Percentiles rank a stretch among this genome's conserved stretches.
phyloP scores from a whole-genome alignment of 108 stramenopile species.

The Cylindrotheca closterium region DNA sequence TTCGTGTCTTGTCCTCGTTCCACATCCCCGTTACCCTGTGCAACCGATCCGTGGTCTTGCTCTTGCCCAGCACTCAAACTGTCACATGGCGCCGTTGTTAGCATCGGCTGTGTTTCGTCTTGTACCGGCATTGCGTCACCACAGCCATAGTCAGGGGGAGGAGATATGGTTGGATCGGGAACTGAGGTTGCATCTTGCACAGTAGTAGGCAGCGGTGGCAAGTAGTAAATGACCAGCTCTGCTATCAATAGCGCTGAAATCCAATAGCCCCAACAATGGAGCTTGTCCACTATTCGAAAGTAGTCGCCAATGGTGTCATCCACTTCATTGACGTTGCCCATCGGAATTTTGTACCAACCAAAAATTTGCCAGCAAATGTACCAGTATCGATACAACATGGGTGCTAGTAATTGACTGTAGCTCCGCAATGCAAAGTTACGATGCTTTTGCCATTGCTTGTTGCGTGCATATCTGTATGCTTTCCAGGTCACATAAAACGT shows the following conservation, averaged over 20 bases:
- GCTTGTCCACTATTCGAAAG: slow-evolving; percentile 8
- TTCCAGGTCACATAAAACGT: background rate
- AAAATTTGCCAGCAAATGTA: slow-evolving; percentile 14
- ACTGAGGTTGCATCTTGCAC: background rate
- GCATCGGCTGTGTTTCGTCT: background rate
- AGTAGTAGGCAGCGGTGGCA: slow-evolving; percentile 16
- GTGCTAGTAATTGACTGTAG: slow-evolving; percentile 36
- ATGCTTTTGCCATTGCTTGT: slow-evolving; percentile 17
- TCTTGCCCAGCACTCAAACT: too few relatives aligned
- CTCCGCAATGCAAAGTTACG: slow-evolving; percentile 39
- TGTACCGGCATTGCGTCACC: background rate
- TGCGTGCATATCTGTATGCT: background rate
- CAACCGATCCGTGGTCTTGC: background rate
- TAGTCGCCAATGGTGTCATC: slow-evolving; percentile 21
- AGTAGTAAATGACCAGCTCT: slow-evolving; percentile 22
- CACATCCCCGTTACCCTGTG: background rate
- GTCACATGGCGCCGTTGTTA: background rate
- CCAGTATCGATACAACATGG: slow-evolving; percentile 39
- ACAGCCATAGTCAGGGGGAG: background rate
- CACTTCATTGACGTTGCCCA: slow-evolving; percentile 3
- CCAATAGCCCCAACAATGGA: slow-evolving; percentile 30
- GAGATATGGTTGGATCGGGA: background rate
- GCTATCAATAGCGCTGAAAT: slow-evolving; percentile 19
- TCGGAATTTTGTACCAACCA: slow-evolving; percentile 4
- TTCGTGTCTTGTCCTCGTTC: background rate